These are phyloP conservation scores for Penicillium italicum DNA, from an alignment of 2,329 filamentous ascomycete genomes.

Conservation along the genomic window DNA sequence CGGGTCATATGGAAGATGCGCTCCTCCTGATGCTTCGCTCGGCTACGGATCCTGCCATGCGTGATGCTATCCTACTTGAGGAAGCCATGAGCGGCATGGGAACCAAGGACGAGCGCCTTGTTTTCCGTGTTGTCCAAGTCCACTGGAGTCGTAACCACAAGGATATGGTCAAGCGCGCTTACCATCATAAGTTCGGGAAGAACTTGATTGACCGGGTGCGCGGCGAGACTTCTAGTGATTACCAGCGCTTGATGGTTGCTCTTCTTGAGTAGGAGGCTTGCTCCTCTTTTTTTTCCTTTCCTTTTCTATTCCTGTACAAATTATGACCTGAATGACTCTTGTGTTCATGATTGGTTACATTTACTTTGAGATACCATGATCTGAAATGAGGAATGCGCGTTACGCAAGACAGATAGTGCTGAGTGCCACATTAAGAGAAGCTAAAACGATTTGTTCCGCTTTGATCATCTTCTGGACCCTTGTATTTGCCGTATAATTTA, in stretches of 20 bases:
- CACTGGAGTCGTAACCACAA: constrained; percentile 80
- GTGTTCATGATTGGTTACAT: not conserved
- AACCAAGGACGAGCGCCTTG: constrained; percentile 78
- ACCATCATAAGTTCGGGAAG: constrained; percentile 65
- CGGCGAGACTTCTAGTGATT: constrained; percentile 82
- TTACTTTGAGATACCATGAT: constrained; percentile 2
- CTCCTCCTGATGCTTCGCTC: constrained; percentile 74
- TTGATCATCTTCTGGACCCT: not conserved
- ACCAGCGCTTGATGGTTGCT: constrained; percentile 71
- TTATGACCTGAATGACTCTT: not conserved
- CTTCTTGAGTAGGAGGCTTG: constrained; percentile 43
- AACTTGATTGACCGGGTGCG: constrained; percentile 67
- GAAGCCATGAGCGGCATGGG: constrained; percentile 81
- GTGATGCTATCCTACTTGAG: constrained; percentile 79
- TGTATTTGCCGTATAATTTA: not conserved
- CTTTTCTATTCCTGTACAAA: constrained; percentile 1
- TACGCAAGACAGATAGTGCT: not conserved
- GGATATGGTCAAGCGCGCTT: constrained; percentile 74
- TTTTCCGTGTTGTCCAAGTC: constrained; percentile 70
- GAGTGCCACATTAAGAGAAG: not conserved
- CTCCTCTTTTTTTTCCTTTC: not conserved
- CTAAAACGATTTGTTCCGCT: not conserved
- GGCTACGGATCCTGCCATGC: constrained; percentile 75
- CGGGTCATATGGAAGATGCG: constrained; percentile 86
- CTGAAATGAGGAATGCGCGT: constrained; percentile 1